Evolutionary conservation across 257 asterid genomes (phyloP), one percentile per base, ranked within the genome.

Genomic region (Dorcoceras hygrometricum): DNA sequence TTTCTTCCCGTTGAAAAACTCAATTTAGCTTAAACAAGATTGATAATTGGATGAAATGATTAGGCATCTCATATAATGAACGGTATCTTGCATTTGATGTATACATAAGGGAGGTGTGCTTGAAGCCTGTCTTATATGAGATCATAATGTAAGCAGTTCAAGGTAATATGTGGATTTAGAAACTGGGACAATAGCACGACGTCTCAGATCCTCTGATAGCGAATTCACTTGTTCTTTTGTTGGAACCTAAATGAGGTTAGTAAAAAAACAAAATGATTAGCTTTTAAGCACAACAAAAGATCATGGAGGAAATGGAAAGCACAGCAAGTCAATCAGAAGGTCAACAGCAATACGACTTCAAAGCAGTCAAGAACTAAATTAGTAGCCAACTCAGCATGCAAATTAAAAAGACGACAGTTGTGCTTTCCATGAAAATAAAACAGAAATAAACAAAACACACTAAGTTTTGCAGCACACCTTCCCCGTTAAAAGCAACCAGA

Each of bases 401-500:
- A 69, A 60, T 16, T 43, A 14, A 43, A 36, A 14, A 43, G 19
- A 16, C 19, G 5, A 43, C 16, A 43, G 6, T 43, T 43, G 39
- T 16, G 5, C 20, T 14, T 16, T 43, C 53, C 53, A 16, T 19
- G 53, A 43, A 16, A 43, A 43, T 43, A 43, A 4, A 43, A 16
- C 19, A 43, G 53, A 43, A 20, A 43, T 16, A 2, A 8, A 31
- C 63, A 36, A 51, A 54, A 43, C 23, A 66, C 63, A 59, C 18
- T 5, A 28, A 62, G 9, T 27, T 59, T 7, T 56, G 73, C n/a
- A 57, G 69, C 84, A 68, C 62, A 90, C 99, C 77, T 90, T 94
- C 79, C 99, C 99, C 2, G 97, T 94, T 76, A 94, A 82, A 70
- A 94, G 95, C 63, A 94, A 97, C 99, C 99, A 94, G 59, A 94